Percentiles rank a stretch among this genome's conserved stretches.
phyloP scores from a whole-genome alignment of 805 yeast species.

The Maudiozyma saulgeensis region DNA sequence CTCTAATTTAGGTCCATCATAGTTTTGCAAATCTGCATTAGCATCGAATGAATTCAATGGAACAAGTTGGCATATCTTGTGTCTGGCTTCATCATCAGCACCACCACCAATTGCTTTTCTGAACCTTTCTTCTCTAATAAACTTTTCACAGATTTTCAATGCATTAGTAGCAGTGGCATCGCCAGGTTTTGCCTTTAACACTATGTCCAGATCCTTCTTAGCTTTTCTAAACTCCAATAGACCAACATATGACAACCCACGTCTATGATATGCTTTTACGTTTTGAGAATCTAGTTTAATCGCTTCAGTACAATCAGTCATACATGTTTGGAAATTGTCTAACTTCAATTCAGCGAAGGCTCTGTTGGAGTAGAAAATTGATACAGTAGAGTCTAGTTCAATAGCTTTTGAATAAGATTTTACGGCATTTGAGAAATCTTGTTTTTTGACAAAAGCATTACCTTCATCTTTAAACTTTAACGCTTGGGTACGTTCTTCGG shows the following conservation, averaged over 20 bases:
- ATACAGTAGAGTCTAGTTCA: conserved; percentile 45
- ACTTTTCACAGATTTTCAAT: conserved; percentile 50
- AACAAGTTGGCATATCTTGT: conserved; percentile 22
- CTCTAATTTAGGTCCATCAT: conserved; percentile 23
- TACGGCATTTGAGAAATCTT: conserved; percentile 56
- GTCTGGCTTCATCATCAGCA: conserved; percentile 32
- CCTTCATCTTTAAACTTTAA: conserved; percentile 57
- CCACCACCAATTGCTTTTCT: conserved; percentile 78
- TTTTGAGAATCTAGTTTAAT: conserved; percentile 56
- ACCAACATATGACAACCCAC: conserved; percentile 76
- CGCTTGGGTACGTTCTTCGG: conserved; percentile 31
- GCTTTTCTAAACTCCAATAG: conserved; percentile 70
- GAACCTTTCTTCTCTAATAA: conserved; percentile 66
- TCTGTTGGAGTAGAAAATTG: conserved; percentile 69
- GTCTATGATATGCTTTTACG: conserved; percentile 74
- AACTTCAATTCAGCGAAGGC: conserved; percentile 82
- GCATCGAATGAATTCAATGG: conserved; percentile 24
- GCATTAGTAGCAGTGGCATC: conserved; percentile 61
- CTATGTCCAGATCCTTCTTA: conserved; percentile 53
- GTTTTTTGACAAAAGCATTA: conserved; percentile 58
- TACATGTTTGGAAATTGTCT: conserved; percentile 80
- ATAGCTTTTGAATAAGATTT: conserved; percentile 68
- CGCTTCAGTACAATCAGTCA: conserved; percentile 67
- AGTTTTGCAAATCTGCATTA: conserved; percentile 23
- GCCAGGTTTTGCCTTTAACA: conserved; percentile 52